Conservation (phyloP, 495 filamentous ascomycete species). For the Tuber borchii region DNA sequence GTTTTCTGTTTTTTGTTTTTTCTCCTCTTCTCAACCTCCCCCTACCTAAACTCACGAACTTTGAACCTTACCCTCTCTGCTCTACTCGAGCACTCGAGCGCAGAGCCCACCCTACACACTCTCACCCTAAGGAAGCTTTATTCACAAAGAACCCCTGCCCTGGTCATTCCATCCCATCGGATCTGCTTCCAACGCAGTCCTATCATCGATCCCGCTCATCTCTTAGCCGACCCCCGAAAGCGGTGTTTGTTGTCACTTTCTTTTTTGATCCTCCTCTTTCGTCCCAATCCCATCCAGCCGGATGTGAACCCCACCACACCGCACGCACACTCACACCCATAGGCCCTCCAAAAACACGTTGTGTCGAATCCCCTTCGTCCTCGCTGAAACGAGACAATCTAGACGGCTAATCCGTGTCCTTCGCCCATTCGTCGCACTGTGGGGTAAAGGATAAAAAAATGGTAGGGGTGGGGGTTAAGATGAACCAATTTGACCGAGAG, state of each 20-base stretch:
- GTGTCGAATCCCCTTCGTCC: slow-evolving; percentile 36
- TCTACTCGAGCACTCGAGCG: neutral
- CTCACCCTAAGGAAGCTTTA: neutral
- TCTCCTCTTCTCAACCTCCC: neutral
- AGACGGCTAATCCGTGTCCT: slow-evolving; percentile 39
- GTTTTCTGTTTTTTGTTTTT: neutral
- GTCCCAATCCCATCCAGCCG: slow-evolving; percentile 39
- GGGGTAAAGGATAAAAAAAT: slow-evolving; percentile 23
- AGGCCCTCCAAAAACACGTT: slow-evolving; percentile 39
- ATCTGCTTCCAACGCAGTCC: slow-evolving; percentile 40
- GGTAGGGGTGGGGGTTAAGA: slow-evolving; percentile 40
- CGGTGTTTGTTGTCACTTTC: slow-evolving; percentile 40
- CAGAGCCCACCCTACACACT: neutral
- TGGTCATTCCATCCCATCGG: slow-evolving; percentile 40
- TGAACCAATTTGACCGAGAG: slow-evolving; percentile 40
- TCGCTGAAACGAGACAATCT: slow-evolving; percentile 40
- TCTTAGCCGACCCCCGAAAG: slow-evolving; percentile 39
- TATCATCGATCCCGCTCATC: slow-evolving; percentile 41
- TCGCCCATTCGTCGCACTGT: slow-evolving; percentile 36
- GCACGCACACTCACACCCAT: slow-evolving; percentile 33
- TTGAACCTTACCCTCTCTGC: neutral
- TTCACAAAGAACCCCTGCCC: slow-evolving; percentile 19
- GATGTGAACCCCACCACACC: slow-evolving; percentile 40
- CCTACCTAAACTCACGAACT: neutral
- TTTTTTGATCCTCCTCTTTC: slow-evolving; percentile 37